phyloP scores from a whole-genome alignment of 768 basidiomycete species.

The Multifurca ochricompacta region DNA sequence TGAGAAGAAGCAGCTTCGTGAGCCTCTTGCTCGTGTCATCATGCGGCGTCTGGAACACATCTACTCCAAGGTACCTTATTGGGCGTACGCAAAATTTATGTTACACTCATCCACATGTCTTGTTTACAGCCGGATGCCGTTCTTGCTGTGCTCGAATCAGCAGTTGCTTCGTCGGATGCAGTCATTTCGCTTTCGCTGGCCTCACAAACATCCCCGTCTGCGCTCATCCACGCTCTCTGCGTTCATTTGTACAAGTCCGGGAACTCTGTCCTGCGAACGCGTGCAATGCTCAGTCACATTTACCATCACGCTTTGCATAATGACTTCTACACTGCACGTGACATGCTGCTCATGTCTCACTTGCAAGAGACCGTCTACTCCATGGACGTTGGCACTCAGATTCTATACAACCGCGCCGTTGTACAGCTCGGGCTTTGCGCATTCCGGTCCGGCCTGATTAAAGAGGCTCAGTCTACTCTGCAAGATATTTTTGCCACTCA shows the following conservation, averaged over 20 bases:
- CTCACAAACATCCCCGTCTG: slow-evolving; percentile 48
- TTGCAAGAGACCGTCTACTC: slow-evolving; percentile 94
- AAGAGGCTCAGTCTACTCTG: slow-evolving; percentile 86
- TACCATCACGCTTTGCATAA: slow-evolving; percentile 97
- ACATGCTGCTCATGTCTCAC: slow-evolving; percentile 98
- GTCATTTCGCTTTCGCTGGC: slow-evolving; percentile 56
- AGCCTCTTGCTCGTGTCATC: slow-evolving; percentile 78
- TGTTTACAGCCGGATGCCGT: slow-evolving; percentile 80
- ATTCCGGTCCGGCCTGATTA: slow-evolving; percentile 90
- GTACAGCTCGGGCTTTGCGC: slow-evolving; percentile 97
- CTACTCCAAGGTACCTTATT: slow-evolving; percentile 77
- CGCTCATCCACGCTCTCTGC: slow-evolving; percentile 83
- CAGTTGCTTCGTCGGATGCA: slow-evolving; percentile 48
- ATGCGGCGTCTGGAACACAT: slow-evolving; percentile 97
- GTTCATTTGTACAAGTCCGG: slow-evolving; percentile 89
- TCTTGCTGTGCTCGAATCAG: slow-evolving; percentile 79
- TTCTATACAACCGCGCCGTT: slow-evolving; percentile 94
- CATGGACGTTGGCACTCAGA: slow-evolving; percentile 94
- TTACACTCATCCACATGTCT: slow-evolving; percentile 14
- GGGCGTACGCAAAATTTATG: not conserved
- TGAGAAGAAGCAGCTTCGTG: slow-evolving; percentile 68
- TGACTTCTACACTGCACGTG: slow-evolving; percentile 92
- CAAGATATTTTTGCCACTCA: slow-evolving; percentile 96
- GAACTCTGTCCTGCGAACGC: slow-evolving; percentile 86
- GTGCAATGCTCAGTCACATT: slow-evolving; percentile 96